phyloP scores from a whole-genome alignment of 495 filamentous ascomycete species.

The Aspergillus carlsbadensis region DNA sequence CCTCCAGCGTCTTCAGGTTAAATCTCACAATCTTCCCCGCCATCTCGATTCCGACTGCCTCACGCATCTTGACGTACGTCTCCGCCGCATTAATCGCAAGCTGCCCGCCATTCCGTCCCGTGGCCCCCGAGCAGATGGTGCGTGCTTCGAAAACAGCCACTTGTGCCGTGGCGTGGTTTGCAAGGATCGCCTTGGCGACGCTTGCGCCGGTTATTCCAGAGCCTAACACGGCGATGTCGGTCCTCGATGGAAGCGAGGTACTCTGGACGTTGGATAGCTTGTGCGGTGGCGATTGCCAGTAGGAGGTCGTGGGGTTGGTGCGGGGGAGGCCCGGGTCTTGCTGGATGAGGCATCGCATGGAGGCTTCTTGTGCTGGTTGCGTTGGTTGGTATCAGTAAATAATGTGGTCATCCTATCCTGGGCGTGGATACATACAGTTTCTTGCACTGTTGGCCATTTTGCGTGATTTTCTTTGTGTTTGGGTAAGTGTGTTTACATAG shows the following conservation, averaged over 20 bases:
- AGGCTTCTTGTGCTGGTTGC: too few relatives aligned
- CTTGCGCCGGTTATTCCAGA: not conserved
- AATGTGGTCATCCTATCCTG: too few relatives aligned
- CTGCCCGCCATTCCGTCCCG: conserved; percentile 14
- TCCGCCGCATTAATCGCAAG: conserved; percentile 32
- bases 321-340: conserved; percentile 1
- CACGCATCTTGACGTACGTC: conserved; percentile 27
- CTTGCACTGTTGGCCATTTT: too few relatives aligned
- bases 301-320: not conserved
- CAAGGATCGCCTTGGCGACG: not conserved
- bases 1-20: conserved; percentile 28
- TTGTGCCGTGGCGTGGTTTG: not conserved
- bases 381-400: too few relatives aligned
- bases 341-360: not conserved
- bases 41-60: conserved; percentile 22
- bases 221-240: not conserved
- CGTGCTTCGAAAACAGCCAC: conserved; percentile 12
- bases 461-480: too few relatives aligned
- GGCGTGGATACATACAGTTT: too few relatives aligned
- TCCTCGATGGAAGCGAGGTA: not conserved
- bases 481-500: too few relatives aligned
- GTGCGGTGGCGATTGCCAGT: conserved; percentile 1
- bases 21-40: conserved; percentile 32
- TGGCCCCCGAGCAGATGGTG: conserved; percentile 7
- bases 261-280: not conserved